Percentiles rank a stretch among this genome's conserved stretches.
Evolutionary conservation across 257 asterid genomes (phyloP).

Genomic region (Solanum okadae): DNA sequence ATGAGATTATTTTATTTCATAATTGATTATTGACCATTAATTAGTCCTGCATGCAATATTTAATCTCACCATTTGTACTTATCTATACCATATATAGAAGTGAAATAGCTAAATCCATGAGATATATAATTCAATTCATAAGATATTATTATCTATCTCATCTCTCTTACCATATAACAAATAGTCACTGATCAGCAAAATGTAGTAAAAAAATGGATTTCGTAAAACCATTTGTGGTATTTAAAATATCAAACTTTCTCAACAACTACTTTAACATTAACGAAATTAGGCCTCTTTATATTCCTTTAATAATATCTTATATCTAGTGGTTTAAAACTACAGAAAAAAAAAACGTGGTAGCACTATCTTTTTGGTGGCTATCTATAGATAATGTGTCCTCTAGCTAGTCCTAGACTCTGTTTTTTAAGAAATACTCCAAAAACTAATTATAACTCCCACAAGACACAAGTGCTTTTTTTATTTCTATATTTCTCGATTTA

Average conservation of each 20-base stretch:
- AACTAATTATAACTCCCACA: neutral
- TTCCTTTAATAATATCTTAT: neutral
- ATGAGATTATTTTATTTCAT: neutral
- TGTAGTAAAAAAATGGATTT: neutral
- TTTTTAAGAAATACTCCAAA: neutral
- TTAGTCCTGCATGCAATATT: too few relatives aligned
- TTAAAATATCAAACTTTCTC: neutral
- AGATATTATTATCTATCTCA: neutral
- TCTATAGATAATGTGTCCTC: neutral
- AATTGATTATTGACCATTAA: too few relatives aligned
- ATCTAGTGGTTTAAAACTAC: neutral
- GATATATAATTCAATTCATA: neutral
- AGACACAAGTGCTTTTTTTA: neutral
- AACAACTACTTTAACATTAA: neutral
- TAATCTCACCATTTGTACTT: neutral
- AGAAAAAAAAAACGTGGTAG: neutral
- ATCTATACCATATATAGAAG: too few relatives aligned
- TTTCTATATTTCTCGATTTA: neutral
- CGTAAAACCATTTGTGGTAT: neutral
- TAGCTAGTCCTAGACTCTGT: neutral
- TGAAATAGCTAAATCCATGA: neutral
- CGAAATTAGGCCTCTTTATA: neutral
- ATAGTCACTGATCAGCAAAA: neutral
- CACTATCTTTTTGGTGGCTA: neutral
- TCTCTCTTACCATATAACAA: too few relatives aligned